These are phyloP conservation scores for Cenchrus fungigraminus DNA, from an alignment of 176 grass and related monocot genomes.

Conservation along the genomic window DNA sequence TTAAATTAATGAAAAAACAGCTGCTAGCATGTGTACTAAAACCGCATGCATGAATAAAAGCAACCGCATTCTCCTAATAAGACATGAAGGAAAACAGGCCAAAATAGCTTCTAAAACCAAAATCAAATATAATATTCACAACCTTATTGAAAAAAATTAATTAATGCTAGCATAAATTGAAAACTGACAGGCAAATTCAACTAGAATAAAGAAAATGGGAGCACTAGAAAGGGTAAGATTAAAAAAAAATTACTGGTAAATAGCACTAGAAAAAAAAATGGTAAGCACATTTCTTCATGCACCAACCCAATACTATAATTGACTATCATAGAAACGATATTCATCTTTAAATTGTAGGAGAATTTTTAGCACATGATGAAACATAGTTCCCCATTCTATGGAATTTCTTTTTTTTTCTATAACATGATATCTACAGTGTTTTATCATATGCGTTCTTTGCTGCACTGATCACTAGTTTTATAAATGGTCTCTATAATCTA, in stretches of 20 bases:
- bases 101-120: conserved; percentile 1
- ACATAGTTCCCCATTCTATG: background rate
- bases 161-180: background rate
- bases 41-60: conserved; percentile 33
- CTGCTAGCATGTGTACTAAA: background rate
- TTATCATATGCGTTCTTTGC: background rate
- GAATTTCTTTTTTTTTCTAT: background rate
- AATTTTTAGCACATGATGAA: background rate
- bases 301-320: background rate
- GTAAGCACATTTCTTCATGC: background rate
- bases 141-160: conserved; percentile 26
- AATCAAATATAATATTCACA: conserved; percentile 34
- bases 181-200: background rate
- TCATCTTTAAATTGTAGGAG: background rate
- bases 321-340: background rate
- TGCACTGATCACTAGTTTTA: background rate
- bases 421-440: conserved; percentile 5
- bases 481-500: conserved; percentile 17
- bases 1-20: conserved; percentile 26
- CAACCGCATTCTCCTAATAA: conserved; percentile 26
- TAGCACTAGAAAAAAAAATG: conserved; percentile 32
- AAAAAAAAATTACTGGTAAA: background rate
- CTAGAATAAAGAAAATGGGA: conserved; percentile 7
- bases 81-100: background rate
- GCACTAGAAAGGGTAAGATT: background rate